A percentile compares a stretch with the other conserved stretches of the same genome.
Evolutionary conservation across 169 alveolate genomes (phyloP).

Genomic region (Plasmodium vivax): DNA sequence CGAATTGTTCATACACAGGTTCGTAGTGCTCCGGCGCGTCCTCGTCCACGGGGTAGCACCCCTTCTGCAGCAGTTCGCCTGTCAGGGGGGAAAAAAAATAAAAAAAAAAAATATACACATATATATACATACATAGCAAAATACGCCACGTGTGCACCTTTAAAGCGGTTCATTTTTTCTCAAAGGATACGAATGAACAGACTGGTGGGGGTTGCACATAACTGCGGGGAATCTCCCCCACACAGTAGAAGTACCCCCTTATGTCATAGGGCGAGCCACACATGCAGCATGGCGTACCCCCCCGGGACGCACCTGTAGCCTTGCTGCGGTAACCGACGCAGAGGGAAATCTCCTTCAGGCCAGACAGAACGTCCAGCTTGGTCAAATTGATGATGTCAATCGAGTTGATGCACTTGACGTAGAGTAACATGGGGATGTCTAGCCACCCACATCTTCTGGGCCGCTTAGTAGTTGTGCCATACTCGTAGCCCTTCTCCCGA

Average conservation of each 20-base stretch:
- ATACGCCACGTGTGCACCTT: not conserved
- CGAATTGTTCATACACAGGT: conserved; percentile 89
- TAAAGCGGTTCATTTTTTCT: not conserved
- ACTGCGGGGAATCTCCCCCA: not conserved
- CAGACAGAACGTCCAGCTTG: conserved; percentile 94
- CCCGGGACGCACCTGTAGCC: conserved; percentile 73
- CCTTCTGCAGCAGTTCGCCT: conserved; percentile 80
- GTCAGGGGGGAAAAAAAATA: not conserved
- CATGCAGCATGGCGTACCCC: not conserved
- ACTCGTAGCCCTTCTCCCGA: conserved; percentile 91
- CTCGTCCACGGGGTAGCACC: conserved; percentile 88
- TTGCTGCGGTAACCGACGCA: conserved; percentile 85
- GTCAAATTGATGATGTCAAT: conserved; percentile 91
- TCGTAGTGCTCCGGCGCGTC: conserved; percentile 86
- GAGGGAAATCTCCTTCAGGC: conserved; percentile 88
- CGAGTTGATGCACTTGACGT: conserved; percentile 84
- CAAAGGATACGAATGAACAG: not conserved
- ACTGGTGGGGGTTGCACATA: not conserved
- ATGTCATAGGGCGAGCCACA: not conserved
- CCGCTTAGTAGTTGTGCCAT: conserved; percentile 97
- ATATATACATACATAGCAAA: not conserved
- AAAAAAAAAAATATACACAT: not conserved
- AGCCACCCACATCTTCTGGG: conserved; percentile 98
- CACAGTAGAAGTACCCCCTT: not conserved
- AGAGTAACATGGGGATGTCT: conserved; percentile 90